Conservation (phyloP, 2,329 filamentous ascomycete species). For the Incumbomyces delicatus region DNA sequence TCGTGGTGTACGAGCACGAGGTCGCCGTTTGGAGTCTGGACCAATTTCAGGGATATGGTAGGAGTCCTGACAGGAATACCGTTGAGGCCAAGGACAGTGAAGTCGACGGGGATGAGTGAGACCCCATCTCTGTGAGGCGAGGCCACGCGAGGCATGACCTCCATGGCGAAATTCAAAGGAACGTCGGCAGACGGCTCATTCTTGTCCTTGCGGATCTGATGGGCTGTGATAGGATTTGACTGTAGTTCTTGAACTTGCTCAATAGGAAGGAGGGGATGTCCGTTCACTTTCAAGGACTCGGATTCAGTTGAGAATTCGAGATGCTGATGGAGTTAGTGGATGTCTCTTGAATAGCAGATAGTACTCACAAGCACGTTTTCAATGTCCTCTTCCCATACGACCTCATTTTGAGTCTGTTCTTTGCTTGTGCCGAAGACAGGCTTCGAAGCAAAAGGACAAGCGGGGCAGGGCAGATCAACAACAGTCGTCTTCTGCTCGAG, state of each 20-base stretch:
- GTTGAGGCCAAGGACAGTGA: conserved; percentile 37
- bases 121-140: conserved; percentile 24
- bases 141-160: conserved; percentile 25
- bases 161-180: conserved; percentile 34
- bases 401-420: not conserved
- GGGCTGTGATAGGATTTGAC: conserved; percentile 12
- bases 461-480: conserved; percentile 17
- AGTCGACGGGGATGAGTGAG: conserved; percentile 31
- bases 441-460: conserved; percentile 13
- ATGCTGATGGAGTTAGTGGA: conserved; percentile 8
- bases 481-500: conserved; percentile 1
- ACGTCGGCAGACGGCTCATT: conserved; percentile 29
- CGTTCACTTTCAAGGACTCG: conserved; percentile 16
- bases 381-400: conserved; percentile 8
- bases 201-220: conserved; percentile 22
- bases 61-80: conserved; percentile 35
- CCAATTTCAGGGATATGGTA: conserved; percentile 31
- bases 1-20: conserved; percentile 29
- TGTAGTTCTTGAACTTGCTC: conserved; percentile 6
- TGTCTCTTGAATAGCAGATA: not conserved
- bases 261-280: conserved; percentile 12
- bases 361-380: conserved; percentile 18
- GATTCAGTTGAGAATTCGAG: conserved; percentile 15
- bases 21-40: conserved; percentile 28
- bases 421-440: not conserved